These are phyloP conservation scores for Basidiobolus meristosporus DNA, from an alignment of 371 early-diverging fungal species.

Conservation along the genomic window DNA sequence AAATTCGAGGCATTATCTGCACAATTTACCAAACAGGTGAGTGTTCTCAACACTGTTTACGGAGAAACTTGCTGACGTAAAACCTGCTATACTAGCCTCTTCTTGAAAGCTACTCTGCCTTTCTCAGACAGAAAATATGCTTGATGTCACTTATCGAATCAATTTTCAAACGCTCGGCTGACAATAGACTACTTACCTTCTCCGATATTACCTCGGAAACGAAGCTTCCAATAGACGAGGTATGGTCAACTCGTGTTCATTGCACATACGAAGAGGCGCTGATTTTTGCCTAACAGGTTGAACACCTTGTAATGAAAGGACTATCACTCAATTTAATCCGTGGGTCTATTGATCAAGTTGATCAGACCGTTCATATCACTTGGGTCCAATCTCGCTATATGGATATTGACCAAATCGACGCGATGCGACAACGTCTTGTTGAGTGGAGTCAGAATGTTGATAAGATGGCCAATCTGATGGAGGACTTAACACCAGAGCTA, in stretches of 20 bases:
- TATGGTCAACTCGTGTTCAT: too few relatives aligned
- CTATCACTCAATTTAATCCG: constrained; percentile 76
- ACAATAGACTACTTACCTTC: constrained; percentile 68
- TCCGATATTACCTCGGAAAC: constrained; percentile 73
- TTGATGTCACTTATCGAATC: constrained; percentile 91
- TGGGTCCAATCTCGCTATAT: constrained; percentile 97
- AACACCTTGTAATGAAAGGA: constrained; percentile 94
- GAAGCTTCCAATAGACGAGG: constrained; percentile 54
- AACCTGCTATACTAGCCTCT: constrained; percentile 28
- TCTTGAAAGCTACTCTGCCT: constrained; percentile 45
- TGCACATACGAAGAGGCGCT: too few relatives aligned
- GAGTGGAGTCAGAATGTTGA: constrained; percentile 30
- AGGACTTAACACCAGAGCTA: not conserved
- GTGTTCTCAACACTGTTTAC: not conserved
- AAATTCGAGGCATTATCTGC: constrained; percentile 64
- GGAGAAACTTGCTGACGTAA: not conserved
- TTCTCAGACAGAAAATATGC: constrained; percentile 84
- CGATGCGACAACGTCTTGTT: constrained; percentile 34
- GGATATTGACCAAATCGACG: constrained; percentile 72
- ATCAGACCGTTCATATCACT: constrained; percentile 56
- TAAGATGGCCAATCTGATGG: constrained; percentile 9
- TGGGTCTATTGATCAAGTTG: constrained; percentile 92
- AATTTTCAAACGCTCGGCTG: constrained; percentile 72
- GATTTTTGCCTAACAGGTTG: constrained; percentile 22
- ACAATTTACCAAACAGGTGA: constrained; percentile 55